Percentiles rank a stretch among this genome's conserved stretches.
These are phyloP conservation scores for Suhomyces yuchorum DNA, from an alignment of 1,139 yeast genomes.

Conservation along the genomic window DNA sequence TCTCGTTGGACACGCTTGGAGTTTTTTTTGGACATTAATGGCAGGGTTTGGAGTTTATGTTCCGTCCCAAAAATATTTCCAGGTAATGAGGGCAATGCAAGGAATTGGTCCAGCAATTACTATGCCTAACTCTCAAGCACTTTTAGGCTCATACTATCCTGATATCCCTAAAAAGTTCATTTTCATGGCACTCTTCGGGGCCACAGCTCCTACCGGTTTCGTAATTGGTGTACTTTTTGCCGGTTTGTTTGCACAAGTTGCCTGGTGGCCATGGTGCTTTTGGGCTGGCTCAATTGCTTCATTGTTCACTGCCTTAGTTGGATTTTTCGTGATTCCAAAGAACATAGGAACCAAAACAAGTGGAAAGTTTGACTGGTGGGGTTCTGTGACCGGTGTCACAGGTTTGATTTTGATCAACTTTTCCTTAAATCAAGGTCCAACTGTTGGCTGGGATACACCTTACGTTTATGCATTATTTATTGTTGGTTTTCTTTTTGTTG, in stretches of 20 bases:
- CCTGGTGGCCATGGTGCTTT: conserved; percentile 48
- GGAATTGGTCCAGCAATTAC: conserved; percentile 63
- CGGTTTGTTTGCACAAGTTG: conserved; percentile 40
- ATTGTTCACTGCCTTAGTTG: conserved; percentile 28
- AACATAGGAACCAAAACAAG: conserved; percentile 27
- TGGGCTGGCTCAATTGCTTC: conserved; percentile 49
- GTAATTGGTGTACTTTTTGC: conserved; percentile 52
- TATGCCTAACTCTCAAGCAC: conserved; percentile 59
- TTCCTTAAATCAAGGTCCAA: conserved; percentile 66
- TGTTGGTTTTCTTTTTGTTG: conserved; percentile 44
- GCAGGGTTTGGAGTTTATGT: conserved; percentile 49
- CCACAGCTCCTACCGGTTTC: conserved; percentile 63
- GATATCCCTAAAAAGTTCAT: conserved; percentile 42
- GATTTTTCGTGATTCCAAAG: conserved; percentile 47
- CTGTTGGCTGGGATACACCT: conserved; percentile 54
- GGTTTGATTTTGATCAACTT: conserved; percentile 55
- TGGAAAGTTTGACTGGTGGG: conserved; percentile 48
- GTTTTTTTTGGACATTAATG: conserved; percentile 50
- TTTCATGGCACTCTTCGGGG: conserved; percentile 54
- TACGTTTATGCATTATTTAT: conserved; percentile 54
- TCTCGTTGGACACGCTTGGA: conserved; percentile 51
- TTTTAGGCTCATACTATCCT: conserved; percentile 55
- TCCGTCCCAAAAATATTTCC: conserved; percentile 45
- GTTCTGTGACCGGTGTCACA: conserved; percentile 47
- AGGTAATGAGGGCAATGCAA: conserved; percentile 56